Base-by-base conservation (phyloP, 768 basidiomycete genomes). In the Grammothele lineata region DNA sequence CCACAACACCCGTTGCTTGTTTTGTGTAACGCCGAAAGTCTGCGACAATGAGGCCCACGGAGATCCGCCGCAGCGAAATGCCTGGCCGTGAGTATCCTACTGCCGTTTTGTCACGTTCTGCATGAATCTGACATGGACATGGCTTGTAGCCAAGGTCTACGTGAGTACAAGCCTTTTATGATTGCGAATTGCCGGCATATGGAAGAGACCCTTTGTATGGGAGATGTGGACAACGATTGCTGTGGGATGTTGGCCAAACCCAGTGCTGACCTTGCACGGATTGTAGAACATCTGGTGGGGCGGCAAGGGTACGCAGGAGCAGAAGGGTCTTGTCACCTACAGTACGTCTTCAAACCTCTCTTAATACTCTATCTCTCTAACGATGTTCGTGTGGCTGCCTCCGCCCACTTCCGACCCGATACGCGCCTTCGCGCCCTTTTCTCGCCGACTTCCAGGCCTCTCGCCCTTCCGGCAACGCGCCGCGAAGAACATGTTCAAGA, bases 281-380 rank as follows among this genome's bases (percentile, higher is more conserved):
- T 24, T 32, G 3, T 62, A 94, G 90, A 86, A 76, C 67, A 72
- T 83, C 42, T 96, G 92, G 92, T 96, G 92, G 92, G 92, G 92
- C 70, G 83, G 87, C 68, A 69, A 68, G 51, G 77, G 78, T 50
- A 70, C 76, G 36, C 74, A 74, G 57, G 83, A 80, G 63, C 83
- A 85, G 61, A 90, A 77, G 69, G 92, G 92, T 43, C 75, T 94
- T 48, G 71, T 78, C 41, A 69, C 74, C 60, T 96, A 95, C 76
- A 76, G 93, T 95, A 60, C 70, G 90, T 80, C 15, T 8, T 33
- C 36, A 40, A 14, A 19, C 30, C 18, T 43, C 5, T 37, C 27
- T 32, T 4, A 22, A 17, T 5, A 30, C 11, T 21, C 21, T 24
- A 38, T 1, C 40, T 2, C 3, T 33, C 38, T 24, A 9, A 41